Evolutionary conservation across 495 filamentous ascomycete genomes (phyloP).

Genomic region (Emericellopsis terricola): DNA sequence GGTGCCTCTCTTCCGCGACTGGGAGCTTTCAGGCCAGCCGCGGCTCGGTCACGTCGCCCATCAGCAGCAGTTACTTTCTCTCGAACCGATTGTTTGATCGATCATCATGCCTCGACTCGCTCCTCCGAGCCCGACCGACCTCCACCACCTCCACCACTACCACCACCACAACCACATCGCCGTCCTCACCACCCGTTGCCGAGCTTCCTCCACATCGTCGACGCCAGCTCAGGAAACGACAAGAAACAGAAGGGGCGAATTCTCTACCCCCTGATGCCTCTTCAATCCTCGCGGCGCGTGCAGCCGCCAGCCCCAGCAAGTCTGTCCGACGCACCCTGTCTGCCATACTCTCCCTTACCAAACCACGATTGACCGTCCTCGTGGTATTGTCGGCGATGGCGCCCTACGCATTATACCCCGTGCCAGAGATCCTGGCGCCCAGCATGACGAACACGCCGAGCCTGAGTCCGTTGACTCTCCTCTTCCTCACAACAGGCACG

Average conservation of each 20-base stretch:
- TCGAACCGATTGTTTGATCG: not conserved
- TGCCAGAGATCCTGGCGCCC: conserved; percentile 56
- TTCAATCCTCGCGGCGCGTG: conserved; percentile 53
- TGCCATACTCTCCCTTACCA: conserved; percentile 81
- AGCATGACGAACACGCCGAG: conserved; percentile 56
- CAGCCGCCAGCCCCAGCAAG: conserved; percentile 42
- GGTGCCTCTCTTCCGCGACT: not conserved
- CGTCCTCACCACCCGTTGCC: not conserved
- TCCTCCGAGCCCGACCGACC: not conserved
- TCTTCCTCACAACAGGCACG: conserved; percentile 83
- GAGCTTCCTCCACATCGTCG: conserved; percentile 1
- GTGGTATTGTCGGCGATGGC: conserved; percentile 83
- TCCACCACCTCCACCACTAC: not conserved
- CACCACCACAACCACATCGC: conserved; percentile 1
- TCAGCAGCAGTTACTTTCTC: not conserved
- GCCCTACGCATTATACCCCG: conserved; percentile 83
- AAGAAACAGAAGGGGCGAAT: not conserved
- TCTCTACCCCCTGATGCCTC: conserved; percentile 66
- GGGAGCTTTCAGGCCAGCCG: not conserved
- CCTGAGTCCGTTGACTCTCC: conserved; percentile 72
- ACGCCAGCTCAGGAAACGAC: conserved; percentile 1
- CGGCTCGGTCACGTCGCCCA: not conserved
- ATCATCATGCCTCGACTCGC: conserved; percentile 1
- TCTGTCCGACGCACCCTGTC: conserved; percentile 63
- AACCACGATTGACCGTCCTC: conserved; percentile 82